A percentile compares a stretch with the other conserved stretches of the same genome.
Conservation (phyloP, 2,329 filamentous ascomycete genomes). For the Akanthomyces uredinophilus region DNA sequence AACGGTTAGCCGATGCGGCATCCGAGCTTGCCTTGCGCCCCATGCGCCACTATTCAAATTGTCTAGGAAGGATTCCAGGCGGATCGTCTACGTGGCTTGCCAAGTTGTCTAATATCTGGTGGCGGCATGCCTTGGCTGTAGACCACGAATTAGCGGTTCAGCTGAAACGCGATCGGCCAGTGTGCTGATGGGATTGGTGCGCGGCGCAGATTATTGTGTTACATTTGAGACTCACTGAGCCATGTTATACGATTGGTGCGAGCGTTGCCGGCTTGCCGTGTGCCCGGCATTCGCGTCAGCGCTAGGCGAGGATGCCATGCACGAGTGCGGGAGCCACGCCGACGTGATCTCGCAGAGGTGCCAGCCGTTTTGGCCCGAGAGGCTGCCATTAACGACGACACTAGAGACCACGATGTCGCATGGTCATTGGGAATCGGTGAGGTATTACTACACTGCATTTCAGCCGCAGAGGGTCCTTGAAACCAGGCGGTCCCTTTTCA, state of each 20-base stretch:
- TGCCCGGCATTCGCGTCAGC: constrained; percentile 4
- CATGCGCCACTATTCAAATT: neutral
- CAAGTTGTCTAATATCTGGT: neutral
- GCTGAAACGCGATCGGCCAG: neutral
- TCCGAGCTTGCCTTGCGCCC: neutral
- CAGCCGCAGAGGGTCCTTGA: constrained; percentile 1
- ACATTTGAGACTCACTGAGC: neutral
- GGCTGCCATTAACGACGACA: neutral
- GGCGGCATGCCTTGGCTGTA: neutral
- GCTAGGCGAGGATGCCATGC: neutral
- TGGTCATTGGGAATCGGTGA: neutral
- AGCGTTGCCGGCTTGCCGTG: neutral
- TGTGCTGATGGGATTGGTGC: neutral
- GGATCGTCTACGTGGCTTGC: neutral
- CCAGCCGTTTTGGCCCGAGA: neutral
- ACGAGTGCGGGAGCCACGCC: no score
- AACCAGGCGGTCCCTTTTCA: neutral
- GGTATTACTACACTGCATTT: neutral
- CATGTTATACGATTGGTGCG: neutral
- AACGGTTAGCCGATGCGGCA: neutral
- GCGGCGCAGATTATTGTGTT: neutral
- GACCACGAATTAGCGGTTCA: neutral
- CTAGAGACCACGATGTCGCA: neutral
- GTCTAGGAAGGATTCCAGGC: neutral
- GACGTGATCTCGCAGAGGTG: neutral